These are phyloP conservation scores for Triticum dicoccoides DNA, from an alignment of 176 grass and related monocot genomes.

Conservation along the genomic window DNA sequence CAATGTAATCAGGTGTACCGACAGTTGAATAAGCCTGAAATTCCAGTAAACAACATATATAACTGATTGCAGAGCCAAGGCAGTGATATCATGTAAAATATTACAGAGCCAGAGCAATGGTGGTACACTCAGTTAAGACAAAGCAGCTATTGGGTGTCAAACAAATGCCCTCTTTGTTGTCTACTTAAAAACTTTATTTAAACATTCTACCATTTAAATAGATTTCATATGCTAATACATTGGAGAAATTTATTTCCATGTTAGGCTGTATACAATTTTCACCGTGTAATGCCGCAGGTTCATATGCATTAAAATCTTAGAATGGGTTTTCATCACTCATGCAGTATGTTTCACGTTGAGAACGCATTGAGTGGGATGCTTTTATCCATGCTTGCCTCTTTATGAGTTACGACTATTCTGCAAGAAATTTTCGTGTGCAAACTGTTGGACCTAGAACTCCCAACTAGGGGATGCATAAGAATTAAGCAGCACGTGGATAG, in stretches of 20 bases:
- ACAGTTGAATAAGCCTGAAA: conserved; percentile 90
- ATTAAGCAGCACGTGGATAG: not conserved
- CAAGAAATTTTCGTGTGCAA: not conserved
- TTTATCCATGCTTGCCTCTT: not conserved
- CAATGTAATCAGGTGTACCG: conserved; percentile 99
- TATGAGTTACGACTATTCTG: not conserved
- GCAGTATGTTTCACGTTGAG: not conserved
- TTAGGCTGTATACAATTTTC: not conserved
- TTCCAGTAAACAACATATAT: not conserved
- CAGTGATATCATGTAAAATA: not conserved
- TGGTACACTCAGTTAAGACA: not conserved
- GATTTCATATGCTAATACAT: conserved; percentile 11
- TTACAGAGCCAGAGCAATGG: not conserved
- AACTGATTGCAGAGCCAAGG: conserved; percentile 15
- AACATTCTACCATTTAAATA: not conserved
- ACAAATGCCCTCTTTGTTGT: not conserved
- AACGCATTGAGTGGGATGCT: not conserved
- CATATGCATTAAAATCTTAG: not conserved
- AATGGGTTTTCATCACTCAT: not conserved
- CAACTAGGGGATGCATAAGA: not conserved
- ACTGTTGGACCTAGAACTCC: not conserved
- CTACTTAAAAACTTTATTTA: not conserved
- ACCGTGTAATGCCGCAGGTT: not conserved
- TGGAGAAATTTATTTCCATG: conserved; percentile 4
- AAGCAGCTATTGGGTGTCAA: not conserved